Evolutionary conservation across 495 filamentous ascomycete genomes (phyloP).

Genomic region (Daldinia decipiens): DNA sequence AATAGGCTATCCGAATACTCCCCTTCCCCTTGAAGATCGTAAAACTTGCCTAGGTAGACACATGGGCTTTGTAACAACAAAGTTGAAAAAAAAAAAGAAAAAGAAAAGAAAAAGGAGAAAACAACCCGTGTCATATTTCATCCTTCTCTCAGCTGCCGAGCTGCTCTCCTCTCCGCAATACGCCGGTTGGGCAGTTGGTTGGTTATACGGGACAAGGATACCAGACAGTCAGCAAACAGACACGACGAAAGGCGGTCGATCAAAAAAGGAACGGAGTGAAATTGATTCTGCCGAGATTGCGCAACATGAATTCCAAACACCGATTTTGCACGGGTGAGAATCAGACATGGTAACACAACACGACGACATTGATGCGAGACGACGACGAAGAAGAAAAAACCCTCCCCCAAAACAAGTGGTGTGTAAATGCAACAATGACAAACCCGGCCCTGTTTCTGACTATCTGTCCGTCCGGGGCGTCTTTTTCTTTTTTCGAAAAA

Average conservation of each 20-base stretch:
- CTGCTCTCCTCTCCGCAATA: neutral
- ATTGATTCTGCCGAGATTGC: neutral
- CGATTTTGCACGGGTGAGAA: neutral
- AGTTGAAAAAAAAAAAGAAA: neutral
- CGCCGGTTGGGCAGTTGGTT: too few species aligned
- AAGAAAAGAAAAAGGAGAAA: neutral
- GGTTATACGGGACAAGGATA: neutral
- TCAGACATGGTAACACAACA: neutral
- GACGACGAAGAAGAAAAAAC: neutral
- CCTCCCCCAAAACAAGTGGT: slow-evolving; percentile 8
- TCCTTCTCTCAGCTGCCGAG: neutral
- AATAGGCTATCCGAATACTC: slow-evolving; percentile 1
- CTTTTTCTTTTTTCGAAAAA: slow-evolving; percentile 12
- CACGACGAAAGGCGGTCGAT: too few species aligned
- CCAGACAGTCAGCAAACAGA: neutral
- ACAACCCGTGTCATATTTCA: neutral
- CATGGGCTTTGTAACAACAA: neutral
- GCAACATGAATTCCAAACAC: neutral
- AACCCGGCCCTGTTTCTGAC: slow-evolving; percentile 32
- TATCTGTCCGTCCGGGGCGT: slow-evolving; percentile 17
- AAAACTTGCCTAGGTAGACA: neutral
- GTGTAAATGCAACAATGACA: slow-evolving; percentile 41
- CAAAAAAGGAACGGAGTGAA: slow-evolving; percentile 1
- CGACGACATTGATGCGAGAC: slow-evolving; percentile 9
- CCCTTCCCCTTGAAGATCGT: neutral